Base-by-base conservation (phyloP, 2,329 filamentous ascomycete species). In the Diaporthe helianthi region DNA sequence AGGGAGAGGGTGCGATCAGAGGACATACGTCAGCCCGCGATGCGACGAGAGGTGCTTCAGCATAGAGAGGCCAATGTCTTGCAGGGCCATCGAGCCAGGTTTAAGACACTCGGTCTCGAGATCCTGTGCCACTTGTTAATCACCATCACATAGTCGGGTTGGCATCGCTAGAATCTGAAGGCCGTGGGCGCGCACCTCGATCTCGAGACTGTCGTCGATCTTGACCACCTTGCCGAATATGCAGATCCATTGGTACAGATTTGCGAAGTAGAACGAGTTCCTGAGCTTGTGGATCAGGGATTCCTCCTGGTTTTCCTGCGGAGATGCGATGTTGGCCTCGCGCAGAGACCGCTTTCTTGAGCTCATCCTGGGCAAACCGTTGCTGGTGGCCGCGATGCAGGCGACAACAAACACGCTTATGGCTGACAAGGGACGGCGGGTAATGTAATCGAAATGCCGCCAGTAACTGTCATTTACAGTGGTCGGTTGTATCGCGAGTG, bases 181-280 rank as follows among this genome's bases (percentile, higher is more conserved):
- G 63, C 29, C 58, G 31, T 19, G 51, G 69, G 24, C 36, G 24
- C 77, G 41, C 88, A 97, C 96, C 83, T 98, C 94, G 73, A 98
- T 92, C 76, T 95, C 93, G 72, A 98, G 86, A 76, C 92, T 90
- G 72, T 97, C 92, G 75, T 96, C 91, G 73, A 98, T 92, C 82
- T 97, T 98, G 78, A 97, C 90, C 52, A 90, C 90, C 76, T 92
- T 90, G 71, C 95, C 94, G 79, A 99, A 99, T 49, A 95, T 88
- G 78, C 91, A 92, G 71, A 98, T 93, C 87, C 94, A 99, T 81
- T 99, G 95, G 82, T 92, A 94, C 9, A 98, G 83, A 76, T 94
- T 95, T 71, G 95, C 93, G 80, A 98, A 98, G 80, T 98, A 92
- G 94, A 95, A 98, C 86, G 93, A 94, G 78, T 93, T 96, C 72